Evolutionary conservation across 1,139 yeast genomes (phyloP).

Genomic region (Starmera stellimalicola): DNA sequence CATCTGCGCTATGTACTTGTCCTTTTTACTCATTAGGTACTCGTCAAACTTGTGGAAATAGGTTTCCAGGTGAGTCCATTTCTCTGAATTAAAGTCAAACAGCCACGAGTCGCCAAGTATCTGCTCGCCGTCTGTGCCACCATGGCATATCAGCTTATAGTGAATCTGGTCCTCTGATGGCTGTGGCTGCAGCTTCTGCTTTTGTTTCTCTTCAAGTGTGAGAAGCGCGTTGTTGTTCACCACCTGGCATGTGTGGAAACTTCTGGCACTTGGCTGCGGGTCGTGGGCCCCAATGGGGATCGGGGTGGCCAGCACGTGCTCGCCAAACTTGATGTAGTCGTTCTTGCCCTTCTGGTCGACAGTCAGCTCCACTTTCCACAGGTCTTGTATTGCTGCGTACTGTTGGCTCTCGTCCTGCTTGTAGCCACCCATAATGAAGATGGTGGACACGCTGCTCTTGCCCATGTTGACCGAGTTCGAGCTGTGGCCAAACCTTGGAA

Average conservation of each 20-base stretch:
- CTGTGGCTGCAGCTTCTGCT: not conserved
- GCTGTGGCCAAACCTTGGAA: conserved; percentile 39
- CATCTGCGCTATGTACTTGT: conserved; percentile 5
- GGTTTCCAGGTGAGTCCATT: conserved; percentile 26
- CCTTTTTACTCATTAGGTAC: not conserved
- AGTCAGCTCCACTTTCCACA: conserved; percentile 37
- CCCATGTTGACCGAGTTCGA: conserved; percentile 22
- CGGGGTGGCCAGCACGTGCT: conserved; percentile 22
- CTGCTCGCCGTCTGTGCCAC: conserved; percentile 32
- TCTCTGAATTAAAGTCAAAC: conserved; percentile 31
- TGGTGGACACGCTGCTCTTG: conserved; percentile 13
- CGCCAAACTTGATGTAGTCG: conserved; percentile 25
- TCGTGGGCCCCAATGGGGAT: conserved; percentile 14
- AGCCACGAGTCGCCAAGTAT: conserved; percentile 40
- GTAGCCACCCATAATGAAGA: conserved; percentile 37
- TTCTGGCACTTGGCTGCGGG: conserved; percentile 25
- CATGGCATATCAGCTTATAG: conserved; percentile 30
- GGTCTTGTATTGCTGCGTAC: conserved; percentile 33
- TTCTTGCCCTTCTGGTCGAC: conserved; percentile 25
- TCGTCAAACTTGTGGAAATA: conserved; percentile 12
- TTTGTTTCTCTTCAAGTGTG: not conserved
- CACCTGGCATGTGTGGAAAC: conserved; percentile 24
- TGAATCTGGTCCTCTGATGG: conserved; percentile 1
- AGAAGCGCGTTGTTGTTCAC: not conserved
- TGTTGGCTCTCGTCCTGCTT: conserved; percentile 16